Percentiles rank a stretch among this genome's conserved stretches.
phyloP scores from a whole-genome alignment of 2,329 filamentous ascomycete species.

The Venturiaceae sp. region DNA sequence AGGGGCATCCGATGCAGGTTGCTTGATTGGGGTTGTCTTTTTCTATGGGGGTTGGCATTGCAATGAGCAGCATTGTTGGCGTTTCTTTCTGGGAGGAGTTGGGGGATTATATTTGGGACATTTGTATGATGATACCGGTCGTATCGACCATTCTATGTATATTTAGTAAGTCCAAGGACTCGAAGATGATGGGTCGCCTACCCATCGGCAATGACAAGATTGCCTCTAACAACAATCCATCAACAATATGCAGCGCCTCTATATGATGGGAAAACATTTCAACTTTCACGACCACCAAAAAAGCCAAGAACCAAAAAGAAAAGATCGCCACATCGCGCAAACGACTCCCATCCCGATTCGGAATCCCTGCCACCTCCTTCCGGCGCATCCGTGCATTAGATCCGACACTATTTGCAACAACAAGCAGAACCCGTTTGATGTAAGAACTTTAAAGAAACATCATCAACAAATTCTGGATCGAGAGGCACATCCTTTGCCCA shows the following conservation, averaged over 20 bases:
- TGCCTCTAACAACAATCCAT: too few relatives aligned
- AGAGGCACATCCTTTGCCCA: not conserved
- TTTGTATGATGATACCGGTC: not conserved
- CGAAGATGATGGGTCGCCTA: not conserved
- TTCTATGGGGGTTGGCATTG: not conserved
- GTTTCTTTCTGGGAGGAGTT: not conserved
- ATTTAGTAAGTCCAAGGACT: not conserved
- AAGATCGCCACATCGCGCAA: too few relatives aligned
- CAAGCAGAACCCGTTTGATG: not conserved
- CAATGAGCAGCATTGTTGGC: not conserved
- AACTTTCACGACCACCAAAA: too few relatives aligned
- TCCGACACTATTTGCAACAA: not conserved
- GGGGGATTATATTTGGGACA: not conserved
- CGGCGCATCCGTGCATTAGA: not conserved
- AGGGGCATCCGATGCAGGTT: slow-evolving; percentile 52
- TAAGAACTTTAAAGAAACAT: not conserved
- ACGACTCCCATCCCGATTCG: too few relatives aligned
- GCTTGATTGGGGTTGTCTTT: not conserved
- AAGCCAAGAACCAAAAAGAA: too few relatives aligned
- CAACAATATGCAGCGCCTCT: too few relatives aligned
- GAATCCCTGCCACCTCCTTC: too few relatives aligned
- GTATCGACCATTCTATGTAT: not conserved
- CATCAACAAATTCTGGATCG: not conserved
- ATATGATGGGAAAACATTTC: too few relatives aligned
- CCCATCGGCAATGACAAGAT: not conserved